A percentile compares a stretch with the other conserved stretches of the same genome.
These are phyloP conservation scores for Picea sitchensis DNA, from an alignment of 75 land plant genomes.

Conservation along the genomic window DNA sequence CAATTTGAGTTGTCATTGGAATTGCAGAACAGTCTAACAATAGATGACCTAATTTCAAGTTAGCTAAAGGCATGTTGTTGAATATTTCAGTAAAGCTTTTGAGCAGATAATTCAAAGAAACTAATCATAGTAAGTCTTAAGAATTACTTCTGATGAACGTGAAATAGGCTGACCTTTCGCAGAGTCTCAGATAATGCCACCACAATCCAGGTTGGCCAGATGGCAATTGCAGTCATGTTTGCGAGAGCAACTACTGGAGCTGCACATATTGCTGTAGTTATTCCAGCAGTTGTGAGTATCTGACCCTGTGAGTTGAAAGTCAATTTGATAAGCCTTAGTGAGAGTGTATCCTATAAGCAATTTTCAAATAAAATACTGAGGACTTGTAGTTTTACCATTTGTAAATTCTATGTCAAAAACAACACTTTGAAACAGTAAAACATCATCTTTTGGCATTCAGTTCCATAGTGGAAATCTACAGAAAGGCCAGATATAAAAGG, in stretches of 20 bases:
- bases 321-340: neutral
- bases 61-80: neutral
- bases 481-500: neutral
- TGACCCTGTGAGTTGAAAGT: conserved; percentile 46
- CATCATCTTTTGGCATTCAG: neutral
- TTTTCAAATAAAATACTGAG: neutral
- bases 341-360: neutral
- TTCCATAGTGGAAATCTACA: neutral
- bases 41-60: neutral
- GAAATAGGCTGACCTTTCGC: conserved; percentile 54
- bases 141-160: neutral
- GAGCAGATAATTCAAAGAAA: neutral
- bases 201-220: conserved; percentile 77
- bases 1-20: neutral
- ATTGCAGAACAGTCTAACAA: neutral
- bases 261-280: conserved; percentile 73
- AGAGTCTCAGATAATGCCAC: conserved; percentile 76
- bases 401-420: neutral
- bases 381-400: neutral
- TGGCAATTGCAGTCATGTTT: conserved; percentile 59
- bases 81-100: neutral
- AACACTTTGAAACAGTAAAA: neutral
- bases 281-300: conserved; percentile 75
- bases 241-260: conserved; percentile 63
- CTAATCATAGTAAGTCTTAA: neutral